These are phyloP conservation scores for Fusarium sp. DNA, from an alignment of 2,329 filamentous ascomycete species.

Conservation along the genomic window DNA sequence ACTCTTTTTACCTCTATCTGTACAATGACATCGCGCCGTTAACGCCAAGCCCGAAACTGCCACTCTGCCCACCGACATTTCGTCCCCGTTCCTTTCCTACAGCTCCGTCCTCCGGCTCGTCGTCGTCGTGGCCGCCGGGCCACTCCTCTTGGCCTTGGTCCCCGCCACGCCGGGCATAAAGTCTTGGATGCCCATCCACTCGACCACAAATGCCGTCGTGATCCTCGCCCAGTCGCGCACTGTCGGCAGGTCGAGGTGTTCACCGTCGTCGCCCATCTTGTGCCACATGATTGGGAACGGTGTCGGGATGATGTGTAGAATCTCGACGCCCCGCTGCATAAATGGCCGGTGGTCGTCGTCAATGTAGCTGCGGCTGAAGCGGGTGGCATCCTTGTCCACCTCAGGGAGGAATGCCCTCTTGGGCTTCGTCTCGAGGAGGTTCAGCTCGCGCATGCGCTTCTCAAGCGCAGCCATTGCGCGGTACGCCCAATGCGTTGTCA, in stretches of 20 bases:
- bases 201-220: conserved; percentile 81
- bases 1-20: conserved; percentile 23
- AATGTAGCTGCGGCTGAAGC: conserved; percentile 63
- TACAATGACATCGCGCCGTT: conserved; percentile 24
- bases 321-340: conserved; percentile 81
- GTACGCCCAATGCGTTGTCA: conserved; percentile 94
- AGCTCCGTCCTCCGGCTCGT: conserved; percentile 48
- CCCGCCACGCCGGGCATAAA: conserved; percentile 46
- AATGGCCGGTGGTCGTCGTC: conserved; percentile 94
- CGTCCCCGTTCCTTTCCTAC: conserved; percentile 29
- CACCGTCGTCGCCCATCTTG: conserved; percentile 79
- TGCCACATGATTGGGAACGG: conserved; percentile 91
- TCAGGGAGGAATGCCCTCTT: conserved; percentile 69
- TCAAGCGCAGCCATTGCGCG: conserved; percentile 77
- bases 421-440: conserved; percentile 68
- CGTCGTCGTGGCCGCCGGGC: conserved; percentile 34
- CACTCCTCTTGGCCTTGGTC: conserved; percentile 41
- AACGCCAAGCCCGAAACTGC: conserved; percentile 32
- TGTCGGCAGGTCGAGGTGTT: conserved; percentile 80
- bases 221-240: conserved; percentile 89
- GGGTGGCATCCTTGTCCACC: conserved; percentile 57
- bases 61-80: conserved; percentile 27
- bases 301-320: conserved; percentile 86
- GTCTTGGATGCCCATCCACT: conserved; percentile 83
- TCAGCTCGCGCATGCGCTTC: conserved; percentile 71